Evolutionary conservation across 352 stramenopile species (phyloP).

Genomic region (Phytopythium kandeliae): DNA sequence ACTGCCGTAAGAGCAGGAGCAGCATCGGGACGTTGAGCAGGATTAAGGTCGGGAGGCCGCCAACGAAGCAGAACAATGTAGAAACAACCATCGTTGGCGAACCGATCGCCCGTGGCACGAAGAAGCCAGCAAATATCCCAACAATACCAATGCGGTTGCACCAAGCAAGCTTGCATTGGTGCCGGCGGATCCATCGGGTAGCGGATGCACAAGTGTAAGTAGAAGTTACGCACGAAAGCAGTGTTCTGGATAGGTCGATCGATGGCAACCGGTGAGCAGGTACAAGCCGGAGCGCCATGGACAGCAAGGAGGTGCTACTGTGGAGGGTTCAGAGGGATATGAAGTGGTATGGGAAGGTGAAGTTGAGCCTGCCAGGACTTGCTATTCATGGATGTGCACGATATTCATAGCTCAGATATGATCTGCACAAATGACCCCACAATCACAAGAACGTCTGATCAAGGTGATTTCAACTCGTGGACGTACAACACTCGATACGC

Average conservation of each 20-base stretch:
- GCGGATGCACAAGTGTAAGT: too few species aligned
- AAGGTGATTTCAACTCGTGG: too few species aligned
- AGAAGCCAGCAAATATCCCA: conserved; percentile 12
- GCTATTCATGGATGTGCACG: too few species aligned
- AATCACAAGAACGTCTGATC: too few species aligned
- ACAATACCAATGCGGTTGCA: conserved; percentile 15
- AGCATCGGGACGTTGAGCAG: conserved; percentile 13
- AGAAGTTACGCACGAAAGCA: not conserved
- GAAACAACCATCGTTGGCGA: conserved; percentile 7
- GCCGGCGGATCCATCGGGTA: not conserved
- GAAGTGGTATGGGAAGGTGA: too few species aligned
- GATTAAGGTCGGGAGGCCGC: conserved; percentile 5
- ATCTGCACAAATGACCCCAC: too few species aligned
- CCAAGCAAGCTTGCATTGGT: not conserved
- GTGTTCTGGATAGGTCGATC: conserved; percentile 1
- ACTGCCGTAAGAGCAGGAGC: conserved; percentile 7
- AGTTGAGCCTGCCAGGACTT: too few species aligned
- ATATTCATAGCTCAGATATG: too few species aligned
- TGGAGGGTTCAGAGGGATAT: too few species aligned
- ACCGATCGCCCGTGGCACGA: conserved; percentile 1
- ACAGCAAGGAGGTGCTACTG: too few species aligned
- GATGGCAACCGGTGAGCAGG: not conserved
- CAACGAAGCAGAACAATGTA: conserved; percentile 5
- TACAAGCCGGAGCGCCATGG: conserved; percentile 1
- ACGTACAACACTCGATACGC: too few species aligned